Evolutionary conservation across 495 filamentous ascomycete genomes (phyloP).

Genomic region (Penicillium robsamsonii): DNA sequence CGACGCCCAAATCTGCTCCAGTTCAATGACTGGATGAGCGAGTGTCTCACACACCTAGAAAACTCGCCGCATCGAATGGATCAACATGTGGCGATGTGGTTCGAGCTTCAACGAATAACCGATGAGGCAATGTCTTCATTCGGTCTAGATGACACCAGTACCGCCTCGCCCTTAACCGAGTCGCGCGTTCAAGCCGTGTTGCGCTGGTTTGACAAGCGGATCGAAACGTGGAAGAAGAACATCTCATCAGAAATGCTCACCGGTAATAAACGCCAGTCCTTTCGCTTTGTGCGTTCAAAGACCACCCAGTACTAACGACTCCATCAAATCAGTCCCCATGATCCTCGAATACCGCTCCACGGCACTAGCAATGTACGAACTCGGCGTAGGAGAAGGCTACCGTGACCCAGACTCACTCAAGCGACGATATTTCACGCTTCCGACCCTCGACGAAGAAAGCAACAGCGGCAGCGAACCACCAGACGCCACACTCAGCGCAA

Average conservation of each 20-base stretch:
- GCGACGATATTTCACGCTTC: constrained; percentile 40
- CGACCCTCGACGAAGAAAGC: constrained; percentile 30
- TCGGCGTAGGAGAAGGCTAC: constrained; percentile 51
- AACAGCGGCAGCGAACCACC: constrained; percentile 20
- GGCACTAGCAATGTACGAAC: constrained; percentile 49
- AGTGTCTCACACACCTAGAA: constrained; percentile 45
- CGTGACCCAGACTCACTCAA: constrained; percentile 47
- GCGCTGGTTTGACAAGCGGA: constrained; percentile 47
- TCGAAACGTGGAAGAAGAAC: constrained; percentile 45
- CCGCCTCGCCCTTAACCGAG: constrained; percentile 42
- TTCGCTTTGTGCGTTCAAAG: constrained; percentile 6
- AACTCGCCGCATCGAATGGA: constrained; percentile 39
- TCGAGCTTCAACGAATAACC: constrained; percentile 44
- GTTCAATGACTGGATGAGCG: constrained; percentile 48
- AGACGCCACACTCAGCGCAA: constrained; percentile 33
- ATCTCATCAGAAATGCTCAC: constrained; percentile 39
- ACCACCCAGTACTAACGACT: constrained; percentile 29
- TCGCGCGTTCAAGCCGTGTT: constrained; percentile 45
- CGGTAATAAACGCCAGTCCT: constrained; percentile 24
- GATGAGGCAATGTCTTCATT: constrained; percentile 50
- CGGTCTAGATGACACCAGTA: constrained; percentile 50
- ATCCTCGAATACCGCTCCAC: constrained; percentile 48
- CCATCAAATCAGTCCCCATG: constrained; percentile 39
- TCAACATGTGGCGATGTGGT: constrained; percentile 45
- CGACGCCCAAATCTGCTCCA: constrained; percentile 50